Evolutionary conservation across 306 rosid species (phyloP).

Genomic region (Pyrus betulifolia): DNA sequence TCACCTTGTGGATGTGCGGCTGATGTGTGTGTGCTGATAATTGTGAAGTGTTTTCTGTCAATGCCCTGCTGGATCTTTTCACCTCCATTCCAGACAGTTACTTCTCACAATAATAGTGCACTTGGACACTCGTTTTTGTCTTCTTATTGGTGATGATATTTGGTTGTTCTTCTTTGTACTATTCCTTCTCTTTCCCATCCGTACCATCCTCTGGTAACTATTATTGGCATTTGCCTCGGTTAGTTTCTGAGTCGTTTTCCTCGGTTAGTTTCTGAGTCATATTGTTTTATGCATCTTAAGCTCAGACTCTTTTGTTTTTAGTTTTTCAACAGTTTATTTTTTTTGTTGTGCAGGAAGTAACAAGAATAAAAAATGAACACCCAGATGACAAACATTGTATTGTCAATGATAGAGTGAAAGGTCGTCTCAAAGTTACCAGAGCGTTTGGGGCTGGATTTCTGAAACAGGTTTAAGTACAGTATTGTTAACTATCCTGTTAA

Average conservation of each 20-base stretch:
- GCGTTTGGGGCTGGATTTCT: conserved; percentile 98
- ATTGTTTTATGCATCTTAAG: conserved; percentile 3
- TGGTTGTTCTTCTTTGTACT: conserved; percentile 3
- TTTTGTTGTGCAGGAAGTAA: conserved; percentile 61
- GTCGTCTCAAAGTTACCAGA: conserved; percentile 95
- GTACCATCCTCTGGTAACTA: not conserved
- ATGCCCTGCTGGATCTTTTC: not conserved
- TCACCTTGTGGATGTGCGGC: not conserved
- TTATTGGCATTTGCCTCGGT: not conserved
- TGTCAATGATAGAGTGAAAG: conserved; percentile 88
- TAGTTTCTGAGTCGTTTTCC: not conserved
- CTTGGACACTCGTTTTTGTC: not conserved
- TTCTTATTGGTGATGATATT: not conserved
- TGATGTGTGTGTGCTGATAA: not conserved
- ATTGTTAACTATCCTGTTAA: not conserved
- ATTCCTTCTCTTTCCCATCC: not conserved
- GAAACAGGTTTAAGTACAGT: conserved; percentile 61
- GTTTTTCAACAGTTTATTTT: conserved; percentile 4
- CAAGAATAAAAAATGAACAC: conserved; percentile 83
- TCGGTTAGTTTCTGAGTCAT: conserved; percentile 4
- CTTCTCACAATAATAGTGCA: not conserved
- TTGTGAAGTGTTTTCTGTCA: not conserved
- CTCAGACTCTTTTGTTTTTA: not conserved
- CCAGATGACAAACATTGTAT: conserved; percentile 87
- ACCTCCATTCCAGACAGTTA: not conserved